phyloP scores from a whole-genome alignment of 2,329 filamentous ascomycete genomes.

The Rosellinia necatrix region DNA sequence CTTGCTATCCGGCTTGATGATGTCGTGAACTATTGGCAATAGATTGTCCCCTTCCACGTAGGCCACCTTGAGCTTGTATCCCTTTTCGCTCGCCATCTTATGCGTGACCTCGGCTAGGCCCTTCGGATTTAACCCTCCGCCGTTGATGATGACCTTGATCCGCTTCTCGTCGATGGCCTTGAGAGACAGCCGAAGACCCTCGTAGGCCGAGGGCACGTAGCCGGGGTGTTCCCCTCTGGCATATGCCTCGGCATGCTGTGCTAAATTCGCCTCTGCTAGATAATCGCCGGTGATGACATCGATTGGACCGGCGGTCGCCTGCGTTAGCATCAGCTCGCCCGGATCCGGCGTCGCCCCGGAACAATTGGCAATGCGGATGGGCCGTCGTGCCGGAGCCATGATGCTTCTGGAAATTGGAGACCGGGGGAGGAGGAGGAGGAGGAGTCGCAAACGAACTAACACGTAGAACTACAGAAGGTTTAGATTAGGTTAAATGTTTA shows the following conservation, averaged over 20 bases:
- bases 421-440: background rate
- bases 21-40: conserved; percentile 38
- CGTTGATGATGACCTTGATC: conserved; percentile 59
- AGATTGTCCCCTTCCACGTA: conserved; percentile 42
- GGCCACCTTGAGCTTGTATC: conserved; percentile 32
- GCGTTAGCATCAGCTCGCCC: conserved; percentile 30
- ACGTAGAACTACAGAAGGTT: no score
- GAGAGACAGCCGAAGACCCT: conserved; percentile 30
- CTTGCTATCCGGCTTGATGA: conserved; percentile 24
- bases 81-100: conserved; percentile 45
- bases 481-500: no score
- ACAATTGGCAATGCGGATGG: conserved; percentile 34
- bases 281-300: conserved; percentile 48
- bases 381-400: conserved; percentile 23
- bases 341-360: conserved; percentile 32
- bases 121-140: conserved; percentile 57
- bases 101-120: conserved; percentile 58
- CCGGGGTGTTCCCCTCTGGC: conserved; percentile 38
- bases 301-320: conserved; percentile 44
- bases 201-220: conserved; percentile 45
- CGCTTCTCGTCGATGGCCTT: conserved; percentile 43
- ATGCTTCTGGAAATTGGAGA: no score
- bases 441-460: background rate
- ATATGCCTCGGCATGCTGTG: conserved; percentile 45
- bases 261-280: conserved; percentile 56